These are phyloP conservation scores for Tubosaeta sp. DNA, from an alignment of 768 basidiomycete genomes.

Conservation along the genomic window DNA sequence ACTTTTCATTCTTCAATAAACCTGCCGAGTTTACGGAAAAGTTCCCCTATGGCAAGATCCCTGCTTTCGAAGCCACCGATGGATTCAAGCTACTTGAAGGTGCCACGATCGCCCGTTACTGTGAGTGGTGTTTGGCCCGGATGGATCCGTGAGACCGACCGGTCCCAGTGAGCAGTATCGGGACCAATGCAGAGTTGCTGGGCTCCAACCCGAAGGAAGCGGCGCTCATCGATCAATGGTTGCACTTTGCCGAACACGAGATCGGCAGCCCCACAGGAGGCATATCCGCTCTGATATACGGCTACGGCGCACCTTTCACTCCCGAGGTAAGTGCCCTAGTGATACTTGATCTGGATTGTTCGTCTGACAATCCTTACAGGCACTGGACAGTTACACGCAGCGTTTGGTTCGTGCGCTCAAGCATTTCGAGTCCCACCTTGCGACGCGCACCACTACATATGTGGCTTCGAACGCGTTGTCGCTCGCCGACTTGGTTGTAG, in stretches of 20 bases:
- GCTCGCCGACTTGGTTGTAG: conserved; percentile 10
- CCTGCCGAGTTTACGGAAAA: conserved; percentile 8
- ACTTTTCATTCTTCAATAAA: conserved; percentile 4
- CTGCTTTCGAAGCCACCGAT: conserved; percentile 4
- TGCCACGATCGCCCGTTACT: conserved; percentile 8
- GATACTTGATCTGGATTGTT: too few species aligned
- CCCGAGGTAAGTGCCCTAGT: not conserved
- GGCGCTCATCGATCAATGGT: conserved; percentile 12
- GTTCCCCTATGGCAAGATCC: conserved; percentile 12
- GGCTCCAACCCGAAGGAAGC: conserved; percentile 3
- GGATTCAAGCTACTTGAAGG: conserved; percentile 11
- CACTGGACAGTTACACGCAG: not conserved
- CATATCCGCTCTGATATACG: not conserved
- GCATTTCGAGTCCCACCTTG: conserved; percentile 8
- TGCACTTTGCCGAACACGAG: conserved; percentile 12
- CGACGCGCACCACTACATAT: not conserved
- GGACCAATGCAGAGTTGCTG: not conserved
- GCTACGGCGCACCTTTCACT: not conserved
- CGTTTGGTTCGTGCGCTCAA: not conserved
- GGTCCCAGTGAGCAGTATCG: not conserved
- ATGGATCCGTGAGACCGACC: not conserved
- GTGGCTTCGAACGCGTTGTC: conserved; percentile 4
- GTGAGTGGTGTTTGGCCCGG: not conserved
- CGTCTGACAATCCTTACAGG: not conserved
- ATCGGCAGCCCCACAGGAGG: not conserved